These are phyloP conservation scores for Venturiaceae sp. DNA, from an alignment of 2,329 filamentous ascomycete species.

Conservation along the genomic window DNA sequence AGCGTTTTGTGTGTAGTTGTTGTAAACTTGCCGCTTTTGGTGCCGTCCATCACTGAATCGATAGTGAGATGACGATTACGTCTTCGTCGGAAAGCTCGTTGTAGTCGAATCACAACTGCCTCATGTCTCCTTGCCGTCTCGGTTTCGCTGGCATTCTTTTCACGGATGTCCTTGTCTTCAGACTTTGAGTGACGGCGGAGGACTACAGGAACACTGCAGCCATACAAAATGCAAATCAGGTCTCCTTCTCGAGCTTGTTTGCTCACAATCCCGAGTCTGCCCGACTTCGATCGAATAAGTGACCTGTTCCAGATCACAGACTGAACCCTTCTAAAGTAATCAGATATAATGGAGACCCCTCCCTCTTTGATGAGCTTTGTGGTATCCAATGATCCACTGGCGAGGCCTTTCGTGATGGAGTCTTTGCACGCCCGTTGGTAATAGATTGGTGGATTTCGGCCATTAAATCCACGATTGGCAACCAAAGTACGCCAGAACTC, in stretches of 20 bases:
- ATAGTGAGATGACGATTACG: too few species aligned
- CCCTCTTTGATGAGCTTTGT: too few species aligned
- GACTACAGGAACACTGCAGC: neutral
- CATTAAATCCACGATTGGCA: neutral
- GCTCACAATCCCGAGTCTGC: neutral
- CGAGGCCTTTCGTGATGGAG: too few species aligned
- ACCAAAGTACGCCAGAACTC: neutral
- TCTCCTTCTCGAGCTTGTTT: neutral
- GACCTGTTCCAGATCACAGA: conserved; percentile 1
- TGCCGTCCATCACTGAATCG: too few species aligned
- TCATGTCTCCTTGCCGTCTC: neutral
- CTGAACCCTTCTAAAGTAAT: neutral
- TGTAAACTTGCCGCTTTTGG: too few species aligned
- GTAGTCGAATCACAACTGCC: neutral
- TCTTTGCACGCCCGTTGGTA: neutral
- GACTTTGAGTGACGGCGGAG: too few species aligned
- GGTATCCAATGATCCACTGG: too few species aligned
- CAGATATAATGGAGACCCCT: neutral
- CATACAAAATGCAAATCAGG: neutral
- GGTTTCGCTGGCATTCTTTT: neutral
- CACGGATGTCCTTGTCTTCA: too few species aligned
- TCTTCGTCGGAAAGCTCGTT: neutral
- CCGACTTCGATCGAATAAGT: neutral
- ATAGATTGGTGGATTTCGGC: neutral
- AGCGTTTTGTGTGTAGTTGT: too few species aligned